Percentiles rank a stretch among this genome's conserved stretches.
Evolutionary conservation across 2,329 filamentous ascomycete genomes (phyloP).

Genomic region (Fusarium sambucinum): DNA sequence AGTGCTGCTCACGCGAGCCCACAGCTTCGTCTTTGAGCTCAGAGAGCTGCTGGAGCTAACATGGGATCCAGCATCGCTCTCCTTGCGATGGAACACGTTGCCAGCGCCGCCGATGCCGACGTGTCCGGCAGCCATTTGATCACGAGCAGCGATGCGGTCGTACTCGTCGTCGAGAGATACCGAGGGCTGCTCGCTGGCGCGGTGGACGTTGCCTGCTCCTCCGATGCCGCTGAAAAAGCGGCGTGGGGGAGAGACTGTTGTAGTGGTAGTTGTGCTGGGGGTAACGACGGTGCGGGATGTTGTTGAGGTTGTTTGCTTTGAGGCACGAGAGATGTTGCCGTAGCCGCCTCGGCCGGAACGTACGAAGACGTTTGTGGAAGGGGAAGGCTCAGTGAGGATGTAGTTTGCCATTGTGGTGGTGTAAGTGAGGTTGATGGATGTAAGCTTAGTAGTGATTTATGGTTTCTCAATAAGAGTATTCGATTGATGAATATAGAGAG

Average conservation of each 20-base stretch:
- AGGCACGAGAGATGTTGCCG: constrained; percentile 66
- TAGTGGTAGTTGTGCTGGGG: constrained; percentile 52
- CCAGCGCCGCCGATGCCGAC: constrained; percentile 76
- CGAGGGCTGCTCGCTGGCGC: constrained; percentile 58
- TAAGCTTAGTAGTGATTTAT: constrained; percentile 15
- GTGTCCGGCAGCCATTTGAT: constrained; percentile 65
- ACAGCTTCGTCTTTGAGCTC: constrained; percentile 51
- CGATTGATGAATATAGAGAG: constrained; percentile 1
- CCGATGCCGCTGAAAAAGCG: constrained; percentile 75
- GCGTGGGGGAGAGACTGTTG: constrained; percentile 54
- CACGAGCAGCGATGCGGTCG: constrained; percentile 58
- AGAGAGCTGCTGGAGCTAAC: constrained; percentile 57
- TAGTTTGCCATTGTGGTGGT: constrained; percentile 49
- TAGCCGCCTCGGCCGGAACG: constrained; percentile 68
- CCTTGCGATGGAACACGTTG: constrained; percentile 68
- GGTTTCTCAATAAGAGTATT: constrained; percentile 1
- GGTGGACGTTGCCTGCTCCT: constrained; percentile 73
- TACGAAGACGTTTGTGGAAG: constrained; percentile 53
- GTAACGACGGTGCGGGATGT: constrained; percentile 63
- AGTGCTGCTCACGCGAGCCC: constrained; percentile 52
- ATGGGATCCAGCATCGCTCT: constrained; percentile 51
- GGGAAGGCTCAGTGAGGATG: constrained; percentile 51
- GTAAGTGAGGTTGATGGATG: constrained; percentile 25
- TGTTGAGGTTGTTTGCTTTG: constrained; percentile 57
- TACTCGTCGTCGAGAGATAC: constrained; percentile 63